phyloP scores from a whole-genome alignment of 2,329 filamentous ascomycete genomes.

The Didymella arachidicola region DNA sequence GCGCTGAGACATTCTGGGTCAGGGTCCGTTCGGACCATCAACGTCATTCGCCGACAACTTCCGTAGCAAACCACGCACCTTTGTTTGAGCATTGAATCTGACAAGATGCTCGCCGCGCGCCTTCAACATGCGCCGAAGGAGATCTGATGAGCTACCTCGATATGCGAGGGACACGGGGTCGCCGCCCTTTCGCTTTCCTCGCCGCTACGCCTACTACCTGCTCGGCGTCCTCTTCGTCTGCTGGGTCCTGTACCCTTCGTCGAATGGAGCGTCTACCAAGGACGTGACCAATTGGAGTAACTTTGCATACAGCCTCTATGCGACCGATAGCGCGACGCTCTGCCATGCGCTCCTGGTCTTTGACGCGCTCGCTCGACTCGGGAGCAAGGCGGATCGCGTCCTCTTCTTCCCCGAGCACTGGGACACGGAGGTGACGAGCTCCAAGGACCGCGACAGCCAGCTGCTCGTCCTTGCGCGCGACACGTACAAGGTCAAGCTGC shows the following conservation, averaged over 20 bases:
- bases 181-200: slow-evolving; percentile 34
- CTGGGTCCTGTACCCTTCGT: slow-evolving; percentile 38
- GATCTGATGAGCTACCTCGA: slow-evolving; percentile 48
- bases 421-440: slow-evolving; percentile 41
- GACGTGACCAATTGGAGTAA: slow-evolving; percentile 45
- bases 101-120: slow-evolving; percentile 10
- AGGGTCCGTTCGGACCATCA: slow-evolving; percentile 3
- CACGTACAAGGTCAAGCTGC: slow-evolving; percentile 59
- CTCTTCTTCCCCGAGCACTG: slow-evolving; percentile 55
- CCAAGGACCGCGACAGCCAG: slow-evolving; percentile 53
- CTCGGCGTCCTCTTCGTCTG: slow-evolving; percentile 38
- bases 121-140: slow-evolving; percentile 44
- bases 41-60: slow-evolving; percentile 12
- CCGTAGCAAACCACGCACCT: slow-evolving; percentile 2
- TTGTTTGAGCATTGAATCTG: background rate
- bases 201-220: slow-evolving; percentile 41
- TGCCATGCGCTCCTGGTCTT: slow-evolving; percentile 57
- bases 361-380: slow-evolving; percentile 52
- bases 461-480: slow-evolving; percentile 59
- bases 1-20: slow-evolving; percentile 1
- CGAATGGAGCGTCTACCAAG: slow-evolving; percentile 19
- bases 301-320: slow-evolving; percentile 55
- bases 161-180: slow-evolving; percentile 30
- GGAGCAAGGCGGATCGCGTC: slow-evolving; percentile 56
- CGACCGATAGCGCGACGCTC: slow-evolving; percentile 52